Evolutionary conservation across 129 eudicot species (phyloP).

Genomic region (Flaveria trinervia): DNA sequence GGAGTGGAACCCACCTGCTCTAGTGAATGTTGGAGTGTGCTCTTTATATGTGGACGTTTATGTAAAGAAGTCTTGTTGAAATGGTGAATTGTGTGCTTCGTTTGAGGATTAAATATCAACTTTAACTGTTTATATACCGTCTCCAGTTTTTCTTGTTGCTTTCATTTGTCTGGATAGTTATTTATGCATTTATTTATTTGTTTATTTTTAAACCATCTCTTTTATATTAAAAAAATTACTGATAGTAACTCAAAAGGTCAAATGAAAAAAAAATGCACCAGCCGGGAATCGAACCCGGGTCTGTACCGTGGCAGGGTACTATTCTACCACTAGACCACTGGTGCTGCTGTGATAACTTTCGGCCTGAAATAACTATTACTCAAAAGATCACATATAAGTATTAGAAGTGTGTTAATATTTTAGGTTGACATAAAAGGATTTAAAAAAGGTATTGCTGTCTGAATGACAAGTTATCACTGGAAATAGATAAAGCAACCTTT

Average conservation of each 20-base stretch:
- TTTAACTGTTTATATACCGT: constrained; percentile 11
- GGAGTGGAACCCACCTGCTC: neutral
- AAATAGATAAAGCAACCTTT: too few relatives aligned
- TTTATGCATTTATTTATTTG: neutral
- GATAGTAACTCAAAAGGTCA: too few relatives aligned
- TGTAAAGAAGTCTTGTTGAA: constrained; percentile 35
- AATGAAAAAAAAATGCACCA: constrained; percentile 47
- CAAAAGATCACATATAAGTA: neutral
- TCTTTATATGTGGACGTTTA: constrained; percentile 23
- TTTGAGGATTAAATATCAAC: constrained; percentile 6
- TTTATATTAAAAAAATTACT: too few relatives aligned
- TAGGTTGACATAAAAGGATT: neutral
- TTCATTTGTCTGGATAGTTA: neutral
- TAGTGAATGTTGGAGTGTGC: constrained; percentile 17
- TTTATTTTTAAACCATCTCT: too few relatives aligned
- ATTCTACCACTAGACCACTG: constrained; percentile 99
- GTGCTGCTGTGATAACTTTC: constrained; percentile 35
- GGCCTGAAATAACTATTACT: too few relatives aligned
- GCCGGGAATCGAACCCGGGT: constrained; percentile 99
- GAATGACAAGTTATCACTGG: too few relatives aligned
- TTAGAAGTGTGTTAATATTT: neutral
- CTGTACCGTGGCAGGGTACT: constrained; percentile 99
- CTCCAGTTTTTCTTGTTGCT: neutral
- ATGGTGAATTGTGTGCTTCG: constrained; percentile 17
- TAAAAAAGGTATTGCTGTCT: too few relatives aligned